Base-by-base conservation (phyloP, 108 stramenopile genomes). In the Cyclotella distinguenda region DNA sequence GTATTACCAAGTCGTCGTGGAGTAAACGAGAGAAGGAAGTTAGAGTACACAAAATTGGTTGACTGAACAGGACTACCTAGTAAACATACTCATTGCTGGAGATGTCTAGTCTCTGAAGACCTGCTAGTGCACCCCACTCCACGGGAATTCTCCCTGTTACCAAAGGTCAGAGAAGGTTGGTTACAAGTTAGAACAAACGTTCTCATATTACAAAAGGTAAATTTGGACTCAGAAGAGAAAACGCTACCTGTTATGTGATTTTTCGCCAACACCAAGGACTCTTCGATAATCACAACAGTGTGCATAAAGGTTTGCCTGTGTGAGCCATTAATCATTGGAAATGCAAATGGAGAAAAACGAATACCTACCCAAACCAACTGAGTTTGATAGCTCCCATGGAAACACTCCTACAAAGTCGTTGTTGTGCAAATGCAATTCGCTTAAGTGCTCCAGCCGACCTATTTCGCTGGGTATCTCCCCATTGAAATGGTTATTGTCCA, bases 391-490 rank as follows among this genome's bases (percentile, higher is more conserved):
- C 35, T 82, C 72, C 30, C 54, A 45, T 1, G 86, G 86, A 18
- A 88, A 45, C 5, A 40, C 39, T 4, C 70, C 86, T 3, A 27
- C 40, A 15, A 88, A 79, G 0, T 51, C 23, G 43, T 88, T 88
- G 36, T 38, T 50, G 48, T 79, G 73, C 57, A 84, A 42, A 26
- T 72, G 50, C 19, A 84, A 65, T 16, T 70, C 60, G n/a, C 78
- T 72, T 45, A 93, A 44, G 27, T 74, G 83, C 18, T 73, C 70
- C 46, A 90, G 47, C 19, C 60, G 31, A 13, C 84, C 85, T 9
- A 89, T 40, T 12, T 72, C 62, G 4, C 39, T 60, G 0, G 84
- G 79, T 25, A 86, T 54, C 18, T 44, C 42, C 11, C 79, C 81
- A 32, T 38, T 55, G 28, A 85, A 74, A 25, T 59, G 52, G 60